Percentiles rank a stretch among this genome's conserved stretches.
Evolutionary conservation across 768 basidiomycete genomes (phyloP).

Genomic region (Cystobasidium tubakii): DNA sequence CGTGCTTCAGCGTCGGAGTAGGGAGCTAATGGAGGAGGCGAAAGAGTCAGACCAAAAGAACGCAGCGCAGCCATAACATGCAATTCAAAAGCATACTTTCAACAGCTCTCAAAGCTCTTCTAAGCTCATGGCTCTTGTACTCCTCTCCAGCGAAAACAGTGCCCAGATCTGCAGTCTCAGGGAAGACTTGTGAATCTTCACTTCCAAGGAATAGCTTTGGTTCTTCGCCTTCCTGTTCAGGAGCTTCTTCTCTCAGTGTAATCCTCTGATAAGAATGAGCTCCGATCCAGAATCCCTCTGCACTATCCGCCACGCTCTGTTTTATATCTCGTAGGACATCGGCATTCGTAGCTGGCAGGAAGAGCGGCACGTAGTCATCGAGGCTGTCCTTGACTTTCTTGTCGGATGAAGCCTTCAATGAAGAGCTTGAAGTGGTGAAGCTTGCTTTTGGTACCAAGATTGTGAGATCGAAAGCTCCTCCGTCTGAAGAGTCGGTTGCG

Average conservation of each 20-base stretch:
- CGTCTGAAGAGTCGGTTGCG: slow-evolving; percentile 5
- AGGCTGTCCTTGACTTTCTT: slow-evolving; percentile 37
- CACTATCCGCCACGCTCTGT: slow-evolving; percentile 49
- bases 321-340: slow-evolving; percentile 49
- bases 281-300: slow-evolving; percentile 53
- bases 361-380: slow-evolving; percentile 39
- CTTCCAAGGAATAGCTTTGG: slow-evolving; percentile 44
- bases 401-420: not conserved
- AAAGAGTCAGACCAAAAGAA: not conserved
- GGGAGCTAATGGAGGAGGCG: slow-evolving; percentile 46
- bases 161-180: slow-evolving; percentile 51
- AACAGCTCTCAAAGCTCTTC: slow-evolving; percentile 50
- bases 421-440: slow-evolving; percentile 25
- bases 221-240: slow-evolving; percentile 33
- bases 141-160: slow-evolving; percentile 50
- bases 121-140: slow-evolving; percentile 32
- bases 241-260: slow-evolving; percentile 43
- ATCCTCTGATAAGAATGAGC: slow-evolving; percentile 49
- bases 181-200: slow-evolving; percentile 47
- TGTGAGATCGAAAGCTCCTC: slow-evolving; percentile 38
- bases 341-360: slow-evolving; percentile 37
- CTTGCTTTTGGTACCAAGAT: slow-evolving; percentile 40
- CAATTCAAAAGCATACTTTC: slow-evolving; percentile 47
- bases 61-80: not conserved
- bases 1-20: slow-evolving; percentile 51